Conservation (phyloP, 2,329 filamentous ascomycete genomes). For the Didymella sp. region DNA sequence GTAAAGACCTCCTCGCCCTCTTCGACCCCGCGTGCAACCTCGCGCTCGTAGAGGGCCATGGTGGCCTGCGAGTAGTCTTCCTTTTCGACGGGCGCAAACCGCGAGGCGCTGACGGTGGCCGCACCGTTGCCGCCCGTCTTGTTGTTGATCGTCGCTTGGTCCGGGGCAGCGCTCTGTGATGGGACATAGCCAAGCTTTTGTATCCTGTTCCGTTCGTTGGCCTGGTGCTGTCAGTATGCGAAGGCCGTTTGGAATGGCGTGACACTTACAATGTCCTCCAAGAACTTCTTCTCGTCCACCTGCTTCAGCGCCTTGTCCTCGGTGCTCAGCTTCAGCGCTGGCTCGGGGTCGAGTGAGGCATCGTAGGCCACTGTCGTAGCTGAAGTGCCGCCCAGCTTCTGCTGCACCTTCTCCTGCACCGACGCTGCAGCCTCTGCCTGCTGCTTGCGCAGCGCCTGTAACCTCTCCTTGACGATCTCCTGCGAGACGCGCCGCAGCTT, state of each 20-base stretch:
- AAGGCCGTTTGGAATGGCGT: not conserved
- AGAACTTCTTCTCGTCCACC: constrained; percentile 65
- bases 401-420: constrained; percentile 61
- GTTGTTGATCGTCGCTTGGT: constrained; percentile 34
- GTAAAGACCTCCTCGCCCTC: constrained; percentile 97
- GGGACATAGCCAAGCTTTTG: constrained; percentile 73
- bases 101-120: constrained; percentile 64
- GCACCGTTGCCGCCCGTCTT: constrained; percentile 49
- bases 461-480: constrained; percentile 73
- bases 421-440: constrained; percentile 71
- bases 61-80: constrained; percentile 88
- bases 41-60: constrained; percentile 87
- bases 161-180: constrained; percentile 55
- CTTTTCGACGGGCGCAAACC: constrained; percentile 72
- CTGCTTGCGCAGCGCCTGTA: constrained; percentile 69
- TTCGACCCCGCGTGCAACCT: constrained; percentile 86
- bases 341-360: constrained; percentile 67
- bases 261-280: constrained; percentile 60
- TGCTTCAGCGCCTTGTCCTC: constrained; percentile 69
- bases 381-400: constrained; percentile 45
- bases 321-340: constrained; percentile 66
- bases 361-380: constrained; percentile 39
- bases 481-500: constrained; percentile 80
- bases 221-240: constrained; percentile 39
- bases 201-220: constrained; percentile 65